phyloP scores from a whole-genome alignment of 192 early-diverging fungal species.

The Lunasporangiospora selenospora region DNA sequence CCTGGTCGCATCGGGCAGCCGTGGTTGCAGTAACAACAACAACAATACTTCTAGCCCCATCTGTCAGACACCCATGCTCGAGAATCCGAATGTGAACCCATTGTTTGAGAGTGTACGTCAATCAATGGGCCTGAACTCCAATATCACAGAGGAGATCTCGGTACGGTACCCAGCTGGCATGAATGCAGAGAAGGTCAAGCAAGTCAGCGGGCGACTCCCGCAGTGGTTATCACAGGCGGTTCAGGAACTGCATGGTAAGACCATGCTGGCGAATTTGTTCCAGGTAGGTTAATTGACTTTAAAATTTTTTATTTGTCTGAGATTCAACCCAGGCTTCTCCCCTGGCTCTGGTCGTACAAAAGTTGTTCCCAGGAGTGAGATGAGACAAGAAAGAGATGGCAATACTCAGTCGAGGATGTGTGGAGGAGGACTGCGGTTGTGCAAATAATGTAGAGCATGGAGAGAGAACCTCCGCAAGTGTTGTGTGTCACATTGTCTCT shows the following conservation, averaged over 20 bases:
- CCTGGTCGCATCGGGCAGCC: too few relatives aligned
- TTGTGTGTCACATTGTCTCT: background rate
- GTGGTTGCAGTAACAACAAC: too few relatives aligned
- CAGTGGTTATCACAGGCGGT: slow-evolving; percentile 1
- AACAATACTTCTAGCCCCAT: too few relatives aligned
- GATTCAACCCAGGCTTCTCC: background rate
- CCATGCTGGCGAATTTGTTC: slow-evolving; percentile 6
- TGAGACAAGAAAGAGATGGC: background rate
- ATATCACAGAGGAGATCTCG: slow-evolving; percentile 51
- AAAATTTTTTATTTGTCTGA: too few relatives aligned
- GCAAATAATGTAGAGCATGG: too few relatives aligned
- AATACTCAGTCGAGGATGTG: background rate
- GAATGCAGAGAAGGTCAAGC: slow-evolving; percentile 18
- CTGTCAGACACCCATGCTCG: slow-evolving; percentile 52
- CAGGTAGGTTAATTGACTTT: slow-evolving; percentile 9
- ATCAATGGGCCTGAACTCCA: slow-evolving; percentile 49
- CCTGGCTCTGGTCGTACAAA: too few relatives aligned
- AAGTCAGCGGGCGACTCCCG: slow-evolving; percentile 1
- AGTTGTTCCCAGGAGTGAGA: background rate
- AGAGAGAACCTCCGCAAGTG: too few relatives aligned
- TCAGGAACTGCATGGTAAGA: background rate
- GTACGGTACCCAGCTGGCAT: slow-evolving; percentile 39
- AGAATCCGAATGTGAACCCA: slow-evolving; percentile 52
- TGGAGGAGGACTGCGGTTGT: too few relatives aligned
- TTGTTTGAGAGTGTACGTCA: slow-evolving; percentile 59